Percentiles rank a stretch among this genome's conserved stretches.
phyloP scores from a whole-genome alignment of 441 rosid genomes.

The Brassica hybrid region DNA sequence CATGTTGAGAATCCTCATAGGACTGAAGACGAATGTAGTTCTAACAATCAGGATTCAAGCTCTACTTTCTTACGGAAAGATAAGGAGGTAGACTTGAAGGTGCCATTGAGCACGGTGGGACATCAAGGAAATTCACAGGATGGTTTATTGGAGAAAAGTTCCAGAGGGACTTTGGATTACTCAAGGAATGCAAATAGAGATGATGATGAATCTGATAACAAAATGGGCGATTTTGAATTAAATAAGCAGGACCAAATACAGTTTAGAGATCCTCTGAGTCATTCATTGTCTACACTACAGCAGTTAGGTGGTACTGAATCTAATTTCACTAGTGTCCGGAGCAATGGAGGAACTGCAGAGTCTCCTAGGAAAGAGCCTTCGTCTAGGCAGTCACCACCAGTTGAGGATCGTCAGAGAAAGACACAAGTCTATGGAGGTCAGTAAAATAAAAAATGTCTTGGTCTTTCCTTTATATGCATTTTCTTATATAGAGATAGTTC shows the following conservation, averaged over 20 bases:
- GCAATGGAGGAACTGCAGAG: conserved; percentile 61
- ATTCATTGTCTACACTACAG: conserved; percentile 60
- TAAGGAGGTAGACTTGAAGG: conserved; percentile 51
- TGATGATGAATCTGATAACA: conserved; percentile 45
- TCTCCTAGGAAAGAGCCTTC: conserved; percentile 51
- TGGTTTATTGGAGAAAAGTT: conserved; percentile 47
- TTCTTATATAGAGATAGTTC: conserved; percentile 1
- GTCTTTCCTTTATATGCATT: conserved; percentile 29
- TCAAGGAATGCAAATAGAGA: conserved; percentile 41
- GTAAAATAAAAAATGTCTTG: conserved; percentile 28
- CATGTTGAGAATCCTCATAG: conserved; percentile 45
- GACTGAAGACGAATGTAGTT: conserved; percentile 45
- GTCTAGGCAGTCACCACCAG: conserved; percentile 48
- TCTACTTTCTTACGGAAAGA: too few relatives aligned
- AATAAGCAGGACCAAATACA: conserved; percentile 46
- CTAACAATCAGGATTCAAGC: too few relatives aligned
- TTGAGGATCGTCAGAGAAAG: conserved; percentile 61
- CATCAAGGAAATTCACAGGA: too few relatives aligned
- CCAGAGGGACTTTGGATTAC: too few relatives aligned
- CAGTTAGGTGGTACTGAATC: conserved; percentile 59
- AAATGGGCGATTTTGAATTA: conserved; percentile 43
- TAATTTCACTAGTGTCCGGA: too few relatives aligned
- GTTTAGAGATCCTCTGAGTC: conserved; percentile 55
- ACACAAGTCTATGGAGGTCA: conserved; percentile 52
- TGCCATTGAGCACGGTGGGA: too few relatives aligned